Evolutionary conservation across 345 rosid genomes (phyloP).

Genomic region (Isatis tinctoria): DNA sequence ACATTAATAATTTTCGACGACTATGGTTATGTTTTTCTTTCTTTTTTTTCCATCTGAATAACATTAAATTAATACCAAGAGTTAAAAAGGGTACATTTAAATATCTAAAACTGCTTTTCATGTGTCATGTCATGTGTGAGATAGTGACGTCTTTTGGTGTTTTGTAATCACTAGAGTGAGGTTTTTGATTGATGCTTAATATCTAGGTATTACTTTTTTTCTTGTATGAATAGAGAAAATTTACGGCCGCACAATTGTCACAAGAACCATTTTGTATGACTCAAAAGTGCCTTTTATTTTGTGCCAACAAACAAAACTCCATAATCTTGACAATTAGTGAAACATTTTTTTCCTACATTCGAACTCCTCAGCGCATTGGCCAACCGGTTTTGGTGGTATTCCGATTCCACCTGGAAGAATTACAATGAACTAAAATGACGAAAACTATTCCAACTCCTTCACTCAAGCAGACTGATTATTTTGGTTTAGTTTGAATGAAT

Average conservation of each 20-base stretch:
- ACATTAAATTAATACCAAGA: no score
- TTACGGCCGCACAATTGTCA: conserved; percentile 12
- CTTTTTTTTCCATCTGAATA: no score
- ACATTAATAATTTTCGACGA: no score
- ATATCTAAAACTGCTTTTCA: not conserved
- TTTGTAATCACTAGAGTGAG: not conserved
- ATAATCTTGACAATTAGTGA: not conserved
- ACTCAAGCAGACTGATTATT: no score
- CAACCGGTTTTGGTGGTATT: no score
- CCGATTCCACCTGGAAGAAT: no score
- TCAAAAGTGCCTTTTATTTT: not conserved
- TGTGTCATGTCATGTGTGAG: not conserved
- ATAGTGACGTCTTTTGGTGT: not conserved
- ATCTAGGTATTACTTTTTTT: not conserved
- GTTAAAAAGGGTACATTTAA: not conserved
- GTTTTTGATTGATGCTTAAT: not conserved
- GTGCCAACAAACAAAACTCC: not conserved
- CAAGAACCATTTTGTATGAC: not conserved
- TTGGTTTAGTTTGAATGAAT: no score
- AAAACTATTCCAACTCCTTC: no score
- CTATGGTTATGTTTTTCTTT: no score
- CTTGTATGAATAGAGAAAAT: not conserved
- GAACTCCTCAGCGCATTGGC: not conserved
- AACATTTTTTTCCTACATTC: not conserved
- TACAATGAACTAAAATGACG: no score